Conservation (phyloP, 352 stramenopile species). For the Pythium aristosporum region DNA sequence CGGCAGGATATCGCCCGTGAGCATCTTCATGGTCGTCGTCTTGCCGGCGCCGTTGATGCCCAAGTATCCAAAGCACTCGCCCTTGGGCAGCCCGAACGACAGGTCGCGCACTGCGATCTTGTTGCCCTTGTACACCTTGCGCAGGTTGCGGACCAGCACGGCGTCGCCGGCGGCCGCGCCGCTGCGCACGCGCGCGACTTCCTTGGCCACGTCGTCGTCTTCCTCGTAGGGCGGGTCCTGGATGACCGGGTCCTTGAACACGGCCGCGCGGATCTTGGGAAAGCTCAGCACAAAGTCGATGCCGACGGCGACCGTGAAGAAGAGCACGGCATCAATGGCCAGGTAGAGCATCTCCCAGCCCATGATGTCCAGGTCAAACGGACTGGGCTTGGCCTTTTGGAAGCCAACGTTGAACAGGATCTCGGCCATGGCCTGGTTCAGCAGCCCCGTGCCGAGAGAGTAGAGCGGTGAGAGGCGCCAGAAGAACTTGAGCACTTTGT, state of each 20-base stretch:
- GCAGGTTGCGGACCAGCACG: conserved; percentile 49
- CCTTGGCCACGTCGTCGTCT: conserved; percentile 28
- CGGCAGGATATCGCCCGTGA: conserved; percentile 87
- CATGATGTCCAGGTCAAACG: conserved; percentile 56
- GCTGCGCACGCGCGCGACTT: conserved; percentile 23
- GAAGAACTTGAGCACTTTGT: conserved; percentile 61
- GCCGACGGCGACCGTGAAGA: conserved; percentile 37
- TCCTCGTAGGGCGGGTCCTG: conserved; percentile 20
- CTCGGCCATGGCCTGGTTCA: conserved; percentile 25
- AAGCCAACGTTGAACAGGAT: conserved; percentile 20
- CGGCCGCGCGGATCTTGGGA: conserved; percentile 27
- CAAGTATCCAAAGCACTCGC: conserved; percentile 94
- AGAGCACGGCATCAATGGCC: conserved; percentile 41
- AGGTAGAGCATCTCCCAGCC: conserved; percentile 64
- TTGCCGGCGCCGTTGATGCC: conserved; percentile 96
- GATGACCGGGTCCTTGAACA: conserved; percentile 24
- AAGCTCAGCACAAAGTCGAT: conserved; percentile 62
- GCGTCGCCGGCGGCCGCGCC: conserved; percentile 40
- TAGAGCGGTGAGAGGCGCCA: conserved; percentile 69
- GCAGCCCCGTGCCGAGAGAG: conserved; percentile 40
- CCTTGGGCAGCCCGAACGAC: conserved; percentile 75
- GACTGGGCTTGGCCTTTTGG: conserved; percentile 40
- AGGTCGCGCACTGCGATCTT: conserved; percentile 79
- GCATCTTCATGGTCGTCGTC: conserved; percentile 95
- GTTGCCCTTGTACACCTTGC: conserved; percentile 87